These are phyloP conservation scores for Schizophyllum amplum DNA, from an alignment of 1,284 basidiomycete species.

Conservation along the genomic window DNA sequence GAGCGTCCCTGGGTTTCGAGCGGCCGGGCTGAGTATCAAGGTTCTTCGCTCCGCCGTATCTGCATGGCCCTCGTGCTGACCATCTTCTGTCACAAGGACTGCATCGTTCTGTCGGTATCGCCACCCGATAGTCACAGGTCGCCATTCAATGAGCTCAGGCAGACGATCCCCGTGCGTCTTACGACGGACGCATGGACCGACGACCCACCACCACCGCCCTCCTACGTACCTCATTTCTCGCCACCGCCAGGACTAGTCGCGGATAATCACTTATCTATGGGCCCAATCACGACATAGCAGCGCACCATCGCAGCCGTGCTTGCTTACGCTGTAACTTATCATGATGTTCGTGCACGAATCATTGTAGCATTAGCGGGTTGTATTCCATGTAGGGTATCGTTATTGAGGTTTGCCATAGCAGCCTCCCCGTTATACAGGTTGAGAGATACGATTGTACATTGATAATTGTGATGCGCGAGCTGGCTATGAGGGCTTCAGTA, in stretches of 20 bases:
- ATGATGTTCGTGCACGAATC: not conserved
- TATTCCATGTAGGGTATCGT: not conserved
- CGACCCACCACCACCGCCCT: not conserved
- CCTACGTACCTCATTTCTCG: not conserved
- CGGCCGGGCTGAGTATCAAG: slow-evolving; percentile 56
- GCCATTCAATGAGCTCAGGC: slow-evolving; percentile 49
- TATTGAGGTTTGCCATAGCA: not conserved
- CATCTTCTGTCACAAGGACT: slow-evolving; percentile 37
- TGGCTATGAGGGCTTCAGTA: too few species aligned
- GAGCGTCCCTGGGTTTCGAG: slow-evolving; percentile 52
- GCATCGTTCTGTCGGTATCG: slow-evolving; percentile 48
- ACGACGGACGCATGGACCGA: slow-evolving; percentile 46
- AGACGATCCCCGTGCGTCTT: slow-evolving; percentile 55
- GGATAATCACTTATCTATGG: not conserved
- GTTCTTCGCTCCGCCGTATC: slow-evolving; percentile 22
- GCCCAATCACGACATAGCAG: too few species aligned
- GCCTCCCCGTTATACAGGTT: too few species aligned
- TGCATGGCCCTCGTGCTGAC: not conserved
- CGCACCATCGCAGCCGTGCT: not conserved
- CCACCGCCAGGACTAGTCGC: not conserved
- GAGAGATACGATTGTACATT: too few species aligned
- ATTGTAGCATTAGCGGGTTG: not conserved
- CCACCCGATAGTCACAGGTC: slow-evolving; percentile 47
- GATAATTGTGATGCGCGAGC: too few species aligned
- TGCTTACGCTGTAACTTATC: not conserved